Percentiles rank a stretch among this genome's conserved stretches.
Conservation (phyloP, 768 basidiomycete species). For the Leccinum pellstonianum region DNA sequence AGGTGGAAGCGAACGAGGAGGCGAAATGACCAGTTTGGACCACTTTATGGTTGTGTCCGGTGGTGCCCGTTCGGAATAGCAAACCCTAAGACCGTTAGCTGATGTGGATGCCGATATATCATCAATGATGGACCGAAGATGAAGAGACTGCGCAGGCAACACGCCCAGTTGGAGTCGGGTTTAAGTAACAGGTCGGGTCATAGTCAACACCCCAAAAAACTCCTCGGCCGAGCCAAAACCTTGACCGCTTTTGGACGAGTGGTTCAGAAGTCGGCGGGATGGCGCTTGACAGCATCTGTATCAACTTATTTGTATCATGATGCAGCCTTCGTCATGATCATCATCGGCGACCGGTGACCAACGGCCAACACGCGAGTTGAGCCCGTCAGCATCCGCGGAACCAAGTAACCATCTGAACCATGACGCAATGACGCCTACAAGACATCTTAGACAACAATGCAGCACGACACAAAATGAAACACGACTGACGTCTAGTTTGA, state of each 20-base stretch:
- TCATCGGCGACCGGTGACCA: background rate
- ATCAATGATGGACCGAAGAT: background rate
- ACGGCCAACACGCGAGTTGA: background rate
- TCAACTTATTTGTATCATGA: background rate
- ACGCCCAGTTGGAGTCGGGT: background rate
- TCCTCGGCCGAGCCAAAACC: background rate
- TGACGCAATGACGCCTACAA: background rate
- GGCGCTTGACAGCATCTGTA: background rate
- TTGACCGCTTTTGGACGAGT: background rate
- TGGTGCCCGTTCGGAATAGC: background rate
- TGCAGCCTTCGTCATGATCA: background rate
- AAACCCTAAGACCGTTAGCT: background rate
- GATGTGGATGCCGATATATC: background rate
- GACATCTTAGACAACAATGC: background rate
- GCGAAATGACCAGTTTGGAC: background rate
- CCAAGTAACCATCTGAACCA: background rate
- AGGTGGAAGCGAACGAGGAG: background rate
- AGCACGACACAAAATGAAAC: background rate
- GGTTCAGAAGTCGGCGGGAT: background rate
- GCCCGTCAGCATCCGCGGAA: background rate
- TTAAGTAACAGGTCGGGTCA: background rate
- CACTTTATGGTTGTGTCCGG: background rate
- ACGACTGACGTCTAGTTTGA: background rate
- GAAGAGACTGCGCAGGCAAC: background rate
- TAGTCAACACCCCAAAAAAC: background rate